phyloP scores from a whole-genome alignment of 1,139 yeast genomes.

The Scheffersomyces stambukii region DNA sequence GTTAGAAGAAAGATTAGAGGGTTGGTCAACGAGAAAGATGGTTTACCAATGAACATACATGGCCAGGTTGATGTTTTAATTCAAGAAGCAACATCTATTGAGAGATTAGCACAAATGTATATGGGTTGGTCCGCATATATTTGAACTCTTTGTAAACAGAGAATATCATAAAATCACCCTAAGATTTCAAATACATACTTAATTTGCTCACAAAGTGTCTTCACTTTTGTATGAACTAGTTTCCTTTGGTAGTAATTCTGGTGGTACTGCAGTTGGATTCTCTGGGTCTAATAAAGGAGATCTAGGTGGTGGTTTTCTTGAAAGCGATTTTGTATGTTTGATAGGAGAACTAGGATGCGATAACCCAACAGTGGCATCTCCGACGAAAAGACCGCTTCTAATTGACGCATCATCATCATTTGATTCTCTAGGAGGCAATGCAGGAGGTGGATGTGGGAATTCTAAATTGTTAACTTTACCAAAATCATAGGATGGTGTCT shows the following conservation, averaged over 20 bases:
- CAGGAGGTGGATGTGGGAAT: slow-evolving; percentile 1
- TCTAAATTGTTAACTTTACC: slow-evolving; percentile 6
- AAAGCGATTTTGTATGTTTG: slow-evolving; percentile 4
- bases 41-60: slow-evolving; percentile 80
- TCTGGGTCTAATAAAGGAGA: slow-evolving; percentile 5
- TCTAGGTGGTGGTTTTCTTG: slow-evolving; percentile 10
- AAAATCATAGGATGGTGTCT: slow-evolving; percentile 15
- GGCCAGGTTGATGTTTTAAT: slow-evolving; percentile 92
- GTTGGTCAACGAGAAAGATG: slow-evolving; percentile 68
- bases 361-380: slow-evolving; percentile 12
- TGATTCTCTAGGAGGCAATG: slow-evolving; percentile 4
- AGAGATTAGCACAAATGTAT: slow-evolving; percentile 79
- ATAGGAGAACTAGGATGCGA: slow-evolving; percentile 8
- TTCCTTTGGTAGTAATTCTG: too few relatives aligned
- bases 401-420: slow-evolving; percentile 4
- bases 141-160: slow-evolving; percentile 12
- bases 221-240: background rate
- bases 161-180: background rate
- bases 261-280: too few relatives aligned
- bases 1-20: slow-evolving; percentile 85
- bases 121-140: slow-evolving; percentile 88
- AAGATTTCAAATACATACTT: background rate
- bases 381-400: slow-evolving; percentile 7
- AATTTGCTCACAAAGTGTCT: background rate
- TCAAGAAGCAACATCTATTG: slow-evolving; percentile 74